Evolutionary conservation across 2,329 filamentous ascomycete species (phyloP), one percentile per base, ranked within the genome.

Genomic region (Ampelomyces quisqualis): DNA sequence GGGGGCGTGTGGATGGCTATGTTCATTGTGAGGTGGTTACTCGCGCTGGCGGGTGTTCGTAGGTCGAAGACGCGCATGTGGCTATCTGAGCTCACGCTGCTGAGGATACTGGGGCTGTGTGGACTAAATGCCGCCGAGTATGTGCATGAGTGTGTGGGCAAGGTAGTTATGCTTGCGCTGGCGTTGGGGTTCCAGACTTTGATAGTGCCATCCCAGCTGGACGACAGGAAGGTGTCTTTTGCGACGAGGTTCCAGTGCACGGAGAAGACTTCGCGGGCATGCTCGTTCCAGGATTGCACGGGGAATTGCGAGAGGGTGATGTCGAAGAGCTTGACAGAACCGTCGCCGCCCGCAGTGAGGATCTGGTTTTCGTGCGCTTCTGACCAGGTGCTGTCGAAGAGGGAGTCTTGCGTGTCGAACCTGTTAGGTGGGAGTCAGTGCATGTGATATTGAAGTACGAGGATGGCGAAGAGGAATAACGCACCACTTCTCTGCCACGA

Each of bases 341-440:
- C 93, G 72, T 98, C 93, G 51, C 93, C 93, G 54, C 88, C 90
- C 0, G 90, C 90, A 1, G 86, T 85, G 14, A 95, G 79, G 36
- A 96, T 75, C 73, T 98, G 93, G 70, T 93, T 95, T 73, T 96
- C 91, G 73, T 98, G 90, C 55, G 89, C 81, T 73, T 98, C 93
- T 13, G 90, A 95, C 90, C 93, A 97, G 18, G 90, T 81, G 38
- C 93, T 77, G 71, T 98, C 93, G 70, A 95, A 98, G 51, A 97
- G 85, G 30, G 90, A 88, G 69, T 98, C 93, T 74, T 97, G 94
- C 8, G 93, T 98, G 63, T 96, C 91, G 73, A 91, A 98, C 64
- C 87, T 91, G 49, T n/a, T 14, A n/a, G 27, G 39, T 14, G 7
- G 10, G 4, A 15, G 11, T 11, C 13, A n/a, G 14, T 47, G 42